Evolutionary conservation across 257 asterid species (phyloP).

Genomic region (Linderniella brevidens): DNA sequence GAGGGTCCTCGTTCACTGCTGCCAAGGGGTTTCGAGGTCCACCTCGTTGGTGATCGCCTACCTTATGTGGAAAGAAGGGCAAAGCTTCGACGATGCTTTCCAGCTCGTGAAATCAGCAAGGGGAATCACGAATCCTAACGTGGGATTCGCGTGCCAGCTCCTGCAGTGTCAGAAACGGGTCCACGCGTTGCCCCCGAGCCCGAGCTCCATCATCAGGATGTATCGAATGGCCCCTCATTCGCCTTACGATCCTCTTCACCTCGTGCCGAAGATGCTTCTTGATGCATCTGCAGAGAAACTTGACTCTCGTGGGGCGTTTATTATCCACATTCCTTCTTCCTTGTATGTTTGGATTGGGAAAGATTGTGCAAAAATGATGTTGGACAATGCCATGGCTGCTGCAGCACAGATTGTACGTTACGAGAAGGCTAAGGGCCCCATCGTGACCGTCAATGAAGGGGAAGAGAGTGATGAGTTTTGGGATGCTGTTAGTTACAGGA

Average conservation of each 20-base stretch:
- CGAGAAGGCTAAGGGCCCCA: slow-evolving; percentile 61
- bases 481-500: slow-evolving; percentile 47
- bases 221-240: slow-evolving; percentile 68
- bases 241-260: slow-evolving; percentile 68
- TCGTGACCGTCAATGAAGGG: slow-evolving; percentile 38
- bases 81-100: slow-evolving; percentile 78
- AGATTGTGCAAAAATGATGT: slow-evolving; percentile 44
- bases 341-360: slow-evolving; percentile 76
- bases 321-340: slow-evolving; percentile 64
- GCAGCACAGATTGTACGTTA: slow-evolving; percentile 72
- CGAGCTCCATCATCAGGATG: slow-evolving; percentile 56
- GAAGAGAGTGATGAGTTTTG: slow-evolving; percentile 77
- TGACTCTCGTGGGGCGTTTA: slow-evolving; percentile 90
- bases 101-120: slow-evolving; percentile 78
- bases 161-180: slow-evolving; percentile 59
- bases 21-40: slow-evolving; percentile 89
- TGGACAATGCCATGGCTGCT: slow-evolving; percentile 55
- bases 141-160: slow-evolving; percentile 88
- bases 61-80: slow-evolving; percentile 86
- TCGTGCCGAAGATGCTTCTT: slow-evolving; percentile 30
- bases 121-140: slow-evolving; percentile 81
- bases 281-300: slow-evolving; percentile 37
- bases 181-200: slow-evolving; percentile 68
- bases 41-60: slow-evolving; percentile 89
- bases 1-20: slow-evolving; percentile 83